Conservation (phyloP, 306 rosid genomes). For the Vigna hirtella region DNA sequence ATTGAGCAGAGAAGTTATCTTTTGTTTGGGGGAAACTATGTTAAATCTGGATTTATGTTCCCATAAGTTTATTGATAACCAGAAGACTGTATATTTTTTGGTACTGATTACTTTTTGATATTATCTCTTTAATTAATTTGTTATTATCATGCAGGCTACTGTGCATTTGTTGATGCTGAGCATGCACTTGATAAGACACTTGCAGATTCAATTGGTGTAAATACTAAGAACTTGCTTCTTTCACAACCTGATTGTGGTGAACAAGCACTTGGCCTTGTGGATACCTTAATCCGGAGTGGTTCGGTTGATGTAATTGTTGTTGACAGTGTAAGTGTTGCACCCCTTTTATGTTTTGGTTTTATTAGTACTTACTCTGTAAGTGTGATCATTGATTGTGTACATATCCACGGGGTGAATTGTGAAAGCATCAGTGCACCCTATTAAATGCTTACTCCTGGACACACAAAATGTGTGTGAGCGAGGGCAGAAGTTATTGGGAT, state of each 20-base stretch:
- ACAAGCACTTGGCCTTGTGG: constrained; percentile 93
- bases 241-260: constrained; percentile 96
- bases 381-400: neutral
- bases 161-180: constrained; percentile 94
- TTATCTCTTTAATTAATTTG: constrained; percentile 29
- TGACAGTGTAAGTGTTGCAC: constrained; percentile 82
- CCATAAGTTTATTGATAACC: constrained; percentile 1
- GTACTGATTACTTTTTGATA: constrained; percentile 19
- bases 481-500: no score
- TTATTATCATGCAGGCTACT: constrained; percentile 64
- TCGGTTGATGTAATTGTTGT: constrained; percentile 93
- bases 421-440: neutral
- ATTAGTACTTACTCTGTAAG: neutral
- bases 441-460: neutral
- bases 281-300: constrained; percentile 89
- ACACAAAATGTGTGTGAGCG: no score
- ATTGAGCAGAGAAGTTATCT: neutral
- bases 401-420: neutral
- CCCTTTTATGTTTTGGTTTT: constrained; percentile 22
- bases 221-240: constrained; percentile 77
- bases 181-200: constrained; percentile 93
- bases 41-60: neutral
- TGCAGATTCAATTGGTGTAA: constrained; percentile 83
- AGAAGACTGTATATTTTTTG: constrained; percentile 21
- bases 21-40: neutral